Conservation (phyloP, 2,329 filamentous ascomycete species). For the Cladosporium sphaerospermum region DNA sequence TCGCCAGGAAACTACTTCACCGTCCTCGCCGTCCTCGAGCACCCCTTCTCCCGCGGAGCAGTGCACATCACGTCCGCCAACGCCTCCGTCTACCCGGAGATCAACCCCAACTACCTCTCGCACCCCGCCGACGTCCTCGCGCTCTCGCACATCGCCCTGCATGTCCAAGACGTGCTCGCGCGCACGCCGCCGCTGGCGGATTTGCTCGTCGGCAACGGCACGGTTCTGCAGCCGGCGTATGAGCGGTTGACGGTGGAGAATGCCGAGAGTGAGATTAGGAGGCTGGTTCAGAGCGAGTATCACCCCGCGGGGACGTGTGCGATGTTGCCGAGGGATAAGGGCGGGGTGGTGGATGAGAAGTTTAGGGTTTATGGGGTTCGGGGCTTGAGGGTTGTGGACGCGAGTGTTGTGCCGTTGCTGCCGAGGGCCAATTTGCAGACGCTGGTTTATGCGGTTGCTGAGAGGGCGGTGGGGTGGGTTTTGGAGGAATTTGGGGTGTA, state of each 20-base stretch:
- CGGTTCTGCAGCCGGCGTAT: neutral
- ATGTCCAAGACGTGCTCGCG: neutral
- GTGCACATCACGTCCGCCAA: constrained; percentile 21
- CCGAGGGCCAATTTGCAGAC: constrained; percentile 24
- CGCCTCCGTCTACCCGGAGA: constrained; percentile 16
- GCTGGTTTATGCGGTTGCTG: constrained; percentile 27
- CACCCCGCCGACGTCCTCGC: constrained; percentile 11
- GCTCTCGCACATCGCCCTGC: neutral
- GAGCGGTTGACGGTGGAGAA: neutral
- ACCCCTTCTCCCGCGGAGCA: constrained; percentile 27
- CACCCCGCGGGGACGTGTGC: constrained; percentile 13
- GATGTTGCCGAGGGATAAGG: constrained; percentile 11
- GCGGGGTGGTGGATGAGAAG: constrained; percentile 29
- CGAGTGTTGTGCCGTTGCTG: constrained; percentile 27
- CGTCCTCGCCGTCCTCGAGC: constrained; percentile 30
- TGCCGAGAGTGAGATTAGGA: constrained; percentile 10
- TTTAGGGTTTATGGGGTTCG: constrained; percentile 33
- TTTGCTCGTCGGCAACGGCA: constrained; percentile 1
- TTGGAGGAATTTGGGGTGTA: neutral
- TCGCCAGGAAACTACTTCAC: constrained; percentile 29
- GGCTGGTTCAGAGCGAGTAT: constrained; percentile 5
- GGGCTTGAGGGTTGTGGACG: constrained; percentile 33
- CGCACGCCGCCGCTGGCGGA: neutral
- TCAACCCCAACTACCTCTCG: constrained; percentile 44
- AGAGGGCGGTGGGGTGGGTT: constrained; percentile 19